Percentiles rank a stretch among this genome's conserved stretches.
Evolutionary conservation across 495 filamentous ascomycete species (phyloP).

Genomic region (Tuber magnatum): DNA sequence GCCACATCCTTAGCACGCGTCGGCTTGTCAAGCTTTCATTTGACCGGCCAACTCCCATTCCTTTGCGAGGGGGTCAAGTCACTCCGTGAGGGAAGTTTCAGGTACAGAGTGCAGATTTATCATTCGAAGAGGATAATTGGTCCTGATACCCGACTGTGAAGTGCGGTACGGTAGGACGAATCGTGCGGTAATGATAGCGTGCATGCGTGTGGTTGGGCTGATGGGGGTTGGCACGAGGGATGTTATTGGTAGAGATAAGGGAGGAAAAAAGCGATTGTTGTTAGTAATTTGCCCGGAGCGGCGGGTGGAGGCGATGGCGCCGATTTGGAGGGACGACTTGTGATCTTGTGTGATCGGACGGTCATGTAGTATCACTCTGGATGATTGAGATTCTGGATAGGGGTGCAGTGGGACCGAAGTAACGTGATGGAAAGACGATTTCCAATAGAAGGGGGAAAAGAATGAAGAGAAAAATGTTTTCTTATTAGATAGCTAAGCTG

Average conservation of each 20-base stretch:
- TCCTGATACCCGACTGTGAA: neutral
- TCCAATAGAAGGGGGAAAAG: neutral
- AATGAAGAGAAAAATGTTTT: no score
- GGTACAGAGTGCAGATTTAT: neutral
- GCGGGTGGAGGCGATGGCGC: neutral
- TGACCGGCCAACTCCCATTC: neutral
- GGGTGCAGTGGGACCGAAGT: neutral
- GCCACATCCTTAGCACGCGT: neutral
- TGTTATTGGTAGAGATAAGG: slow-evolving; percentile 2
- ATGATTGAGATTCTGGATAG: no score
- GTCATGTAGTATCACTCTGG: neutral
- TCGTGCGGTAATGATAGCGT: neutral
- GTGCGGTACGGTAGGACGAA: neutral
- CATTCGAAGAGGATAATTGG: neutral
- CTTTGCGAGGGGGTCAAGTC: neutral
- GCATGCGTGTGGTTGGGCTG: neutral
- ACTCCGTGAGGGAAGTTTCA: neutral
- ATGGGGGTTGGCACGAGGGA: neutral
- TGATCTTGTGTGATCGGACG: neutral
- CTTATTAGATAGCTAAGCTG: neutral
- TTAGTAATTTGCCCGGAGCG: neutral
- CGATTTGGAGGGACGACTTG: neutral
- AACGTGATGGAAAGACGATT: neutral
- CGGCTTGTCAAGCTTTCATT: neutral
- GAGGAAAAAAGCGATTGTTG: neutral